These are phyloP conservation scores for Xylaria intraflava DNA, from an alignment of 495 filamentous ascomycete genomes.

Conservation along the genomic window DNA sequence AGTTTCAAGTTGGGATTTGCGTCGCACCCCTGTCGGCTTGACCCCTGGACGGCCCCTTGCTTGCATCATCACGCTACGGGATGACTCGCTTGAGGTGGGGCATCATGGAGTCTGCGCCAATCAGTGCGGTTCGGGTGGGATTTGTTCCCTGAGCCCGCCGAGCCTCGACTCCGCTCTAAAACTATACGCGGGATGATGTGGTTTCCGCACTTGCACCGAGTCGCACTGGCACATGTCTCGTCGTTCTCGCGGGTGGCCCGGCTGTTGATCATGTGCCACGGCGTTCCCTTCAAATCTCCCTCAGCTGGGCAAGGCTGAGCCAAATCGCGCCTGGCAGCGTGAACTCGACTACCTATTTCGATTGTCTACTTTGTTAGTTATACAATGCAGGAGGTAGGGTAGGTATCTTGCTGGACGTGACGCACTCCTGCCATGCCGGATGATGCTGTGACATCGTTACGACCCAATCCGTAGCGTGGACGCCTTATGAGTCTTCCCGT, in stretches of 20 bases:
- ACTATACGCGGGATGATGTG: too few relatives aligned
- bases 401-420: constrained; percentile 1
- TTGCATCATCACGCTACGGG: constrained; percentile 8
- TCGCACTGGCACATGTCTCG: background rate
- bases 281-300: constrained; percentile 7
- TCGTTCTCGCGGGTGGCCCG: background rate
- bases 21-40: constrained; percentile 10
- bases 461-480: background rate
- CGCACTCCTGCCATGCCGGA: background rate
- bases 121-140: too few relatives aligned
- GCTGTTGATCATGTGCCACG: constrained; percentile 3
- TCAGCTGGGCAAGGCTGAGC: background rate
- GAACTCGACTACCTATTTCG: too few relatives aligned
- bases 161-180: too few relatives aligned
- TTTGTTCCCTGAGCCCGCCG: too few relatives aligned
- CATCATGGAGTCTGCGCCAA: constrained; percentile 3
- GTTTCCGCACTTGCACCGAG: too few relatives aligned
- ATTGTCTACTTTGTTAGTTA: too few relatives aligned
- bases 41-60: constrained; percentile 17
- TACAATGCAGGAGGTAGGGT: background rate
- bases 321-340: too few relatives aligned
- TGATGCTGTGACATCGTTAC: background rate
- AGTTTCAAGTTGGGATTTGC: constrained; percentile 28
- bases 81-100: constrained; percentile 6
- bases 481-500: background rate